Evolutionary conservation across 805 yeast species (phyloP), one percentile per base, ranked within the genome.

Genomic region (Lipomyces spencermartinsiae): DNA sequence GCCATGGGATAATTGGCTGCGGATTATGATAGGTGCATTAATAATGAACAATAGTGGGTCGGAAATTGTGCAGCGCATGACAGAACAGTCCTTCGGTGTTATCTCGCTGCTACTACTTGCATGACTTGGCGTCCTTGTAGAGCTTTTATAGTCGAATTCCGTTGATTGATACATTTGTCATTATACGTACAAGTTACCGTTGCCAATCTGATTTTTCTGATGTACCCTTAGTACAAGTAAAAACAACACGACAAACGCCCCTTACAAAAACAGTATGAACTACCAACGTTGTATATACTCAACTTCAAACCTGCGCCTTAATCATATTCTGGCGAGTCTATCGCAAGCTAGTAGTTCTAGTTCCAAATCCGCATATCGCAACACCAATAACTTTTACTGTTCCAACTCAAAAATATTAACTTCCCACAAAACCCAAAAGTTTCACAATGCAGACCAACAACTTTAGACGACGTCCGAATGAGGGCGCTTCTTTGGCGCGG

Each of bases 281-380:
- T 43, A 43, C 49, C 49, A 43, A 43, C 49, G n/a, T 43, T 16
- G 49, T n/a, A 43, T 43, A 43, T 19, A 43, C 49, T 43, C 49
- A 43, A 43, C 14, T 37, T 25, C 43, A 16, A 43, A 43, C 22
- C 19, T 43, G 49, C 49, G 49, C 49, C 7, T 43, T 43, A n/a
- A 43, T 43, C 22, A 43, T 16, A 35, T 3, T n/a, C 22, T 5
- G 49, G 25, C 49, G 25, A 6, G 49, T 43, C 49, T 43, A 43
- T 43, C 49, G 22, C 49, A 43, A 43, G 49, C 49, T 16, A 43
- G n/a, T n/a, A 43, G 49, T 43, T n/a, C n/a, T 43, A n/a, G 29
- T 43, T 43, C 7, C n/a, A 43, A 43, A 43, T n/a, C 49, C 19
- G 49, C 49, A n/a, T 16, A 19, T 9, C 22, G 22, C 49, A 43